Evolutionary conservation across 805 yeast species (phyloP).

Genomic region (Jamesozyma spencerorum): DNA sequence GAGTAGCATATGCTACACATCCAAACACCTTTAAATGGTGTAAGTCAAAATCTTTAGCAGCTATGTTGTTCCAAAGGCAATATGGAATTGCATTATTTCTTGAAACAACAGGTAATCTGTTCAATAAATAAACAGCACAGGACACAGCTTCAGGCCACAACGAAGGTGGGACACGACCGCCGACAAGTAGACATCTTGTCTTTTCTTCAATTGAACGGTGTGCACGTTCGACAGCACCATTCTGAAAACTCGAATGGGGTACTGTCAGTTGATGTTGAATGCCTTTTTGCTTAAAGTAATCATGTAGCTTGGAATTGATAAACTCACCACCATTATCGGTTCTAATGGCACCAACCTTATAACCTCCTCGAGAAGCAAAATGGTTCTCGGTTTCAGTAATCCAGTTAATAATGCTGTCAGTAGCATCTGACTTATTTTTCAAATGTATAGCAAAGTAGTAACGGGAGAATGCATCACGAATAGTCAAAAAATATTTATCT

Average conservation of each 20-base stretch:
- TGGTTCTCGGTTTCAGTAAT: conserved; percentile 4
- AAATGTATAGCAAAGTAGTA: conserved; percentile 6
- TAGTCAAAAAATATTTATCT: conserved; percentile 4
- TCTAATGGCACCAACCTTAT: conserved; percentile 5
- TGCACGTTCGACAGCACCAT: too few relatives aligned
- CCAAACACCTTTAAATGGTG: too few relatives aligned
- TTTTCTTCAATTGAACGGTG: too few relatives aligned
- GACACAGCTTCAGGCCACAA: conserved; percentile 13
- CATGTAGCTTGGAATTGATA: not conserved
- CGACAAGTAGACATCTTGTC: too few relatives aligned
- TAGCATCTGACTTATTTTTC: conserved; percentile 3
- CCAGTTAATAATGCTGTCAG: conserved; percentile 3
- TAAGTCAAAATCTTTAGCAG: too few relatives aligned
- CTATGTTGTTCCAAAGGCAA: too few relatives aligned
- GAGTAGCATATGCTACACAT: too few relatives aligned
- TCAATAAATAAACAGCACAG: conserved; percentile 7
- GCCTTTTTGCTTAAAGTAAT: too few relatives aligned
- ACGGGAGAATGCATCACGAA: conserved; percentile 6
- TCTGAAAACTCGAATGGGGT: too few relatives aligned
- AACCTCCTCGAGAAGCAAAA: conserved; percentile 5
- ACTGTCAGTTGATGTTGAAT: too few relatives aligned
- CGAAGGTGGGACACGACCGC: too few relatives aligned
- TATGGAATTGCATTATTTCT: conserved; percentile 4
- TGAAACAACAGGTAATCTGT: conserved; percentile 10
- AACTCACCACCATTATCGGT: conserved; percentile 10